These are phyloP conservation scores for Ramichloridium luteum DNA, from an alignment of 2,329 filamentous ascomycete species.

Conservation along the genomic window DNA sequence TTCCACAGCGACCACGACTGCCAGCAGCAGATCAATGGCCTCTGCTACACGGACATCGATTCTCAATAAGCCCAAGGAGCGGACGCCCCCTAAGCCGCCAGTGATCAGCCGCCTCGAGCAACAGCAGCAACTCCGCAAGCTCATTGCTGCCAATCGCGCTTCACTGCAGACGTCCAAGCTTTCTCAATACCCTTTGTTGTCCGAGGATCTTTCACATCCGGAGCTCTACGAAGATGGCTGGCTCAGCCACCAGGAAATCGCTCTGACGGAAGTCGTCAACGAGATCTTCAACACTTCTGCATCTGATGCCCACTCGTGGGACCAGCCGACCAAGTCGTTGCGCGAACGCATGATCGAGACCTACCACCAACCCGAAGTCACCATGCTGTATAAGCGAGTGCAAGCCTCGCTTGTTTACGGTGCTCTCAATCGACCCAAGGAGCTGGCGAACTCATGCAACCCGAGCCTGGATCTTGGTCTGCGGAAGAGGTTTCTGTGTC, in stretches of 20 bases:
- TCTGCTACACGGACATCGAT: too few species aligned
- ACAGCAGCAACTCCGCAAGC: slow-evolving; percentile 7
- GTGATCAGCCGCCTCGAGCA: slow-evolving; percentile 3
- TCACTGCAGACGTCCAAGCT: slow-evolving; percentile 12
- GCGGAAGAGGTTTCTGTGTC: slow-evolving; percentile 42
- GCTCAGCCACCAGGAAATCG: slow-evolving; percentile 49
- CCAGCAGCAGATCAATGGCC: too few species aligned
- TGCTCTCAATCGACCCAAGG: slow-evolving; percentile 43
- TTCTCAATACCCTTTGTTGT: slow-evolving; percentile 38
- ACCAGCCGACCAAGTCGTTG: slow-evolving; percentile 17
- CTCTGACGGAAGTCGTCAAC: slow-evolving; percentile 49
- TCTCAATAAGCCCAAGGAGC: neutral
- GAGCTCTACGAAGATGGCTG: slow-evolving; percentile 51
- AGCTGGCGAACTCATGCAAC: slow-evolving; percentile 30
- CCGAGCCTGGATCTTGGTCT: slow-evolving; percentile 45
- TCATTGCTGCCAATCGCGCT: slow-evolving; percentile 9
- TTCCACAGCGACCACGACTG: neutral
- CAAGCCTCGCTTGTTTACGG: slow-evolving; percentile 48
- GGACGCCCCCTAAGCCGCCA: slow-evolving; percentile 2
- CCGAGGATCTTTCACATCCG: slow-evolving; percentile 43
- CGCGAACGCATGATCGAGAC: slow-evolving; percentile 38
- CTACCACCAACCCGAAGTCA: slow-evolving; percentile 42
- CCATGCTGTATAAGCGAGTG: slow-evolving; percentile 43
- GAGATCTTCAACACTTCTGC: slow-evolving; percentile 36
- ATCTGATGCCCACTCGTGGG: neutral